Conservation (phyloP, 139 green algal genomes). For the Pleodorina starrii region DNA sequence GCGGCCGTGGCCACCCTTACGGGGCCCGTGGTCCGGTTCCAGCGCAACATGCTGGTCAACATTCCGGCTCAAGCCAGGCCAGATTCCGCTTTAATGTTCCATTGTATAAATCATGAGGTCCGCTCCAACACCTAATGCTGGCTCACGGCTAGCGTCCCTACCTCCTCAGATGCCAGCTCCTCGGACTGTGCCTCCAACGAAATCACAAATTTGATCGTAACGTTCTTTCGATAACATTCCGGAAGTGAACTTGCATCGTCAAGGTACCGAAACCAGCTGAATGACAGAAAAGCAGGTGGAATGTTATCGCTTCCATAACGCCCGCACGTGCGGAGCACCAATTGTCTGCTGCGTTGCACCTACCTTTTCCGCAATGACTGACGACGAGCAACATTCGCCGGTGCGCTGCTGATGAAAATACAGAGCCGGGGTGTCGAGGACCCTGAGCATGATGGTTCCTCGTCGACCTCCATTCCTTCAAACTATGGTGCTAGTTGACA, state of each 20-base stretch:
- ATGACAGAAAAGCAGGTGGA: background rate
- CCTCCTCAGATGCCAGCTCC: slow-evolving; percentile 1
- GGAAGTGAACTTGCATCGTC: background rate
- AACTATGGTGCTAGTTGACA: no score
- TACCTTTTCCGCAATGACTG: slow-evolving; percentile 14
- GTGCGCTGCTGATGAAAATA: slow-evolving; percentile 43
- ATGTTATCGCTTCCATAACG: background rate
- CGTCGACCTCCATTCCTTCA: background rate
- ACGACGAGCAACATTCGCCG: background rate
- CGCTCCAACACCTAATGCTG: no score
- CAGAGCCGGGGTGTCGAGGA: background rate
- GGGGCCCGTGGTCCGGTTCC: no score
- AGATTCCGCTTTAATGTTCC: no score
- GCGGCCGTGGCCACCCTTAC: no score
- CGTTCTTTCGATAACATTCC: background rate
- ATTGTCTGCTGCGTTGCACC: background rate
- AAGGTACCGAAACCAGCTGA: slow-evolving; percentile 50
- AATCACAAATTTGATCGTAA: slow-evolving; percentile 21
- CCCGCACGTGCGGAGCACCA: no score
- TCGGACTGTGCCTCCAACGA: background rate
- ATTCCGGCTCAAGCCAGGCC: no score
- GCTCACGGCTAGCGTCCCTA: no score
- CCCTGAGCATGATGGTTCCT: background rate
- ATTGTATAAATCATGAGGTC: no score
- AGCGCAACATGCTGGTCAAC: no score